Base-by-base conservation (phyloP, 305 asterid species). In the Lippia alba region DNA sequence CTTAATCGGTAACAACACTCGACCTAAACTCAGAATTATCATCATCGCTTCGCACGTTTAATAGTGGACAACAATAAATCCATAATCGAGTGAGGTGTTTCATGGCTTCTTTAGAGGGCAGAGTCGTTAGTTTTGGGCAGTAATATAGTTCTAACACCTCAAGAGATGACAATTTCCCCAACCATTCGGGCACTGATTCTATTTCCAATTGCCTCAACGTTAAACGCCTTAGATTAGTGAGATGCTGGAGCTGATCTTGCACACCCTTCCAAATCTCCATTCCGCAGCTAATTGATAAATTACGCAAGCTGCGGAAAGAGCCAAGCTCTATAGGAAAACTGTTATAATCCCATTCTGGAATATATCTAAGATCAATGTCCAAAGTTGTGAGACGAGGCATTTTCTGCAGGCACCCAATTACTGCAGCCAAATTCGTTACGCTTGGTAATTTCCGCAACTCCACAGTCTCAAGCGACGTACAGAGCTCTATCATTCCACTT, bases 141-240 rank as follows among this genome's bases (percentile, higher is more conserved):
- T 5, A 44, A 10, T 2, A 11, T 44, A 44, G 12, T 2, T 6
- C 49, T 44, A 44, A 44, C 10, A 2, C 49, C 49, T 10, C 12
- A 1, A 44, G 49, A 44, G 12, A 44, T 44, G 69, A 64, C 56
- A 71, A 33, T 16, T 15, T 11, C 15, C 74, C 74, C n/a, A 78
- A 30, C 78, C 76, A 73, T 10, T 73, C 76, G 4, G 76, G 78
- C 70, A 73, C 24, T 19, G 45, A 49, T 65, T 68, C 70, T 1
- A 64, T 56, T 41, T 75, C 75, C 53, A 78, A 68, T 30, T 19
- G 45, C 18, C n/a, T 0, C 9, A 78, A 49, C 0, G 0, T 0
- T 44, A 78, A 61, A 0, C 4, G 3, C 3, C 15, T 0, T 4
- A 73, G 57, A 51, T 66, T 30, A 44, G 71, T 34, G 62, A 75